A percentile compares a stretch with the other conserved stretches of the same genome.
Evolutionary conservation across 768 basidiomycete species (phyloP).

Genomic region (Pluteus cervinus): DNA sequence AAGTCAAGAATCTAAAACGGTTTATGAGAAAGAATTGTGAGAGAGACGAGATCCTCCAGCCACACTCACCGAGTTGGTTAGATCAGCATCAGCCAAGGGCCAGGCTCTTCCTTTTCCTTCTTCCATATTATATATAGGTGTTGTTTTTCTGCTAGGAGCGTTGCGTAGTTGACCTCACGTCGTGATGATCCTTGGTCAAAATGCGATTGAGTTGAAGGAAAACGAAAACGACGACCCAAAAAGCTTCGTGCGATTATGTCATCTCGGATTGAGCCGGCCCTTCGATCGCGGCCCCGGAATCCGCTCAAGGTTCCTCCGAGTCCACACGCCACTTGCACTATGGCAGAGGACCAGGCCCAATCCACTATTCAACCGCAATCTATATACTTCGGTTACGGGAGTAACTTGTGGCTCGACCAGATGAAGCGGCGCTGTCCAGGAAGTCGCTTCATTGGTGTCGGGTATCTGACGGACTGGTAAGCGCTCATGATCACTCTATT

Average conservation of each 20-base stretch:
- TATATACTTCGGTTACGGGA: conserved; percentile 44
- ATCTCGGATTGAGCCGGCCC: too few relatives aligned
- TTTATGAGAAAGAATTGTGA: conserved; percentile 5
- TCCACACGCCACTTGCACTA: too few relatives aligned
- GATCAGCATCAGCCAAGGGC: conserved; percentile 77
- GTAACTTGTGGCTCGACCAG: conserved; percentile 44
- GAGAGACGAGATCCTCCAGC: neutral
- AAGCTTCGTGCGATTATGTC: too few relatives aligned
- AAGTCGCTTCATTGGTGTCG: conserved; percentile 34
- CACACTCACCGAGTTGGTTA: conserved; percentile 80
- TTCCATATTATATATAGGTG: conserved; percentile 40
- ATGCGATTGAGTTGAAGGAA: conserved; percentile 8
- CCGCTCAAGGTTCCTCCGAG: too few relatives aligned
- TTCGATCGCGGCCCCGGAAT: too few relatives aligned
- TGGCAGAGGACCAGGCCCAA: too few relatives aligned
- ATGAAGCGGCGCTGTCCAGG: conserved; percentile 44
- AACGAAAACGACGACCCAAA: neutral
- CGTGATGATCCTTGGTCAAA: conserved; percentile 80
- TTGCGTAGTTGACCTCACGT: conserved; percentile 65
- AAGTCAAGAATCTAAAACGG: conserved; percentile 80
- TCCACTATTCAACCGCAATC: conserved; percentile 14
- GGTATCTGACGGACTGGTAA: conserved; percentile 33
- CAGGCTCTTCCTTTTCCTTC: conserved; percentile 77
- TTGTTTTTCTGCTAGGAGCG: conserved; percentile 7
- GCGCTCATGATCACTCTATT: conserved; percentile 5